Evolutionary conservation across 129 eudicot genomes (phyloP), one percentile per base, ranked within the genome.

Genomic region (Saussurea involucrata): DNA sequence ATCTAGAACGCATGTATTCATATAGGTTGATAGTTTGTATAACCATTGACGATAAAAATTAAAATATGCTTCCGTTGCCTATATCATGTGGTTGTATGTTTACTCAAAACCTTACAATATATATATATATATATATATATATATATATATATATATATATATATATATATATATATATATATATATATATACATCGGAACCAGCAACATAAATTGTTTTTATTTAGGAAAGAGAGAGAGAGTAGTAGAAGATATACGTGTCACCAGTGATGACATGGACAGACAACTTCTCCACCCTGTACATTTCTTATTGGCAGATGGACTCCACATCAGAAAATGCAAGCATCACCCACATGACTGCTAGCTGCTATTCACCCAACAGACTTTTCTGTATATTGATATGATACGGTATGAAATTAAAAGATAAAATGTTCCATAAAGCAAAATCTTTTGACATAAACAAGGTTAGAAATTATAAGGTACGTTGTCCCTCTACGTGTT

Each of bases 301-400:
- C 29, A 6, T 24, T 36, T 66, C 53, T 53, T 55, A 67, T 73
- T 80, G 60, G 61, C 78, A 24, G 4, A 24, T 17, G 33, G 15
- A 13, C 25, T 36, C 79, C 65, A 58, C 76, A 29, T 73, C 79
- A 80, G 68, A 69, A 8, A 18, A 21, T 15, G 69, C 46, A 37
- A 67, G 73, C 60, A 27, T 74, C 80, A 74, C 57, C 76, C 75
- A 68, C 76, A 81, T 74, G 76, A 27, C 66, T 81, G n/a, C n/a
- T n/a, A n/a, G 75, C 22, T 69, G 46, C 37, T 46, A 31, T 68
- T 46, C 58, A 31, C 24, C 72, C 72, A 36, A 53, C 58, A 37
- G 57, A 69, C 60, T 20, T 69, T 69, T 37, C 15, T 46, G 58
- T n/a, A n/a, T 46, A 46, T 46, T 46, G 17, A 46, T 46, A 46